Percentiles rank a stretch among this genome's conserved stretches.
Conservation (phyloP, 257 asterid genomes). For the Nicotiana sylvestris region DNA sequence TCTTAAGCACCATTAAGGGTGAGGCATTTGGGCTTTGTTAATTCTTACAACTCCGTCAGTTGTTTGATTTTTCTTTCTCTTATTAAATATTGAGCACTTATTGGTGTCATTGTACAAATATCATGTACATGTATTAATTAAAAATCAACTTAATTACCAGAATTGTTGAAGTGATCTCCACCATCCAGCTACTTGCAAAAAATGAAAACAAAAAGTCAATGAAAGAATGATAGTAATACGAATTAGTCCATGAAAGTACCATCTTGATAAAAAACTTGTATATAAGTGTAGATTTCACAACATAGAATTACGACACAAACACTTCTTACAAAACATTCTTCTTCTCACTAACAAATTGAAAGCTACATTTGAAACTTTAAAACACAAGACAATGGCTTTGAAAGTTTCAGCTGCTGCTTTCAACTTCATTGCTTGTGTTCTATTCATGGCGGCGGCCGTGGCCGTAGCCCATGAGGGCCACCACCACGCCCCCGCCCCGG, state of each 20-base stretch:
- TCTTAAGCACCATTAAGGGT: background rate
- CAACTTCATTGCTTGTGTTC: slow-evolving; percentile 1
- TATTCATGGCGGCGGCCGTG: background rate
- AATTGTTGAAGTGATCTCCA: slow-evolving; percentile 9
- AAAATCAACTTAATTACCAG: background rate
- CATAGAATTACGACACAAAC: background rate
- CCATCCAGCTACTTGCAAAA: background rate
- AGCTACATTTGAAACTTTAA: background rate
- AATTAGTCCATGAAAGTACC: background rate
- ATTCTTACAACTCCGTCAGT: background rate
- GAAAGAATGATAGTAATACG: background rate
- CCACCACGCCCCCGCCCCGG: background rate
- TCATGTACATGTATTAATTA: background rate
- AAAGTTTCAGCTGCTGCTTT: slow-evolving; percentile 2
- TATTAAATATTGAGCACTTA: background rate
- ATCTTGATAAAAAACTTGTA: background rate
- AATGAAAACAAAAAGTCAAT: background rate
- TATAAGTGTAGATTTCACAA: background rate
- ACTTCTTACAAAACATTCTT: background rate
- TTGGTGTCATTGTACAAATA: background rate
- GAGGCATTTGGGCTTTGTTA: background rate
- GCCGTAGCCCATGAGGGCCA: slow-evolving; percentile 5
- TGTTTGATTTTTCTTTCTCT: background rate
- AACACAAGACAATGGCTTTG: background rate
- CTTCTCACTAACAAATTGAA: background rate